These are phyloP conservation scores for Erigeron canadensis DNA, from an alignment of 129 eudicot genomes.

Conservation along the genomic window DNA sequence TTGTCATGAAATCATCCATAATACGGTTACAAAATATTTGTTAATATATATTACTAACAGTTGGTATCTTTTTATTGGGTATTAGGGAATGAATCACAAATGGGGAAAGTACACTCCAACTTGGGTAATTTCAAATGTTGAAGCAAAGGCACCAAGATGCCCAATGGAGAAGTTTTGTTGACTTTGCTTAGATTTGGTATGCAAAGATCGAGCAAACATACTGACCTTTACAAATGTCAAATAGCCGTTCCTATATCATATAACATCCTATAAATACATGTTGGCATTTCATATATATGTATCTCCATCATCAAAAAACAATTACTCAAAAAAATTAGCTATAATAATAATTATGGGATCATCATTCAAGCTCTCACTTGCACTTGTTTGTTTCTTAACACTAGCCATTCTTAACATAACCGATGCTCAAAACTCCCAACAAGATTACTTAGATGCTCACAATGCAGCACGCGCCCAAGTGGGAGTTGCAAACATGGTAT, in stretches of 20 bases:
- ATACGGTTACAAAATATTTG: not conserved
- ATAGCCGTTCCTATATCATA: not conserved
- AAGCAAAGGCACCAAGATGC: not conserved
- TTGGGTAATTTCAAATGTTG: not conserved
- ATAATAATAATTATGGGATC: not conserved
- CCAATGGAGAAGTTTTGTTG: slow-evolving; percentile 12
- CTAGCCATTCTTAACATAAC: not conserved
- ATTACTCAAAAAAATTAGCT: not conserved
- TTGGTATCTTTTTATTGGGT: not conserved
- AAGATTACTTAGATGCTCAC: slow-evolving; percentile 9
- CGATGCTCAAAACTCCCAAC: slow-evolving; percentile 12
- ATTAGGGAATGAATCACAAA: not conserved
- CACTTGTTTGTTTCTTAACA: slow-evolving; percentile 2
- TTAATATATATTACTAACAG: not conserved
- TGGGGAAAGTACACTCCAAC: not conserved
- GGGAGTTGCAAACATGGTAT: slow-evolving; percentile 10
- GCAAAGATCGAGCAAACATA: no score
- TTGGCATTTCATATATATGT: no score
- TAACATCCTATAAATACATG: not conserved
- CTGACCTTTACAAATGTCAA: not conserved
- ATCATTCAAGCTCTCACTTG: not conserved
- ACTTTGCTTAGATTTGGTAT: not conserved
- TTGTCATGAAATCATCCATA: not conserved
- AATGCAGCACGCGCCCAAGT: slow-evolving; percentile 9
- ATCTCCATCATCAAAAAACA: not conserved